Conservation (phyloP, 1,139 yeast genomes). For the Hansenula lynferdii region DNA sequence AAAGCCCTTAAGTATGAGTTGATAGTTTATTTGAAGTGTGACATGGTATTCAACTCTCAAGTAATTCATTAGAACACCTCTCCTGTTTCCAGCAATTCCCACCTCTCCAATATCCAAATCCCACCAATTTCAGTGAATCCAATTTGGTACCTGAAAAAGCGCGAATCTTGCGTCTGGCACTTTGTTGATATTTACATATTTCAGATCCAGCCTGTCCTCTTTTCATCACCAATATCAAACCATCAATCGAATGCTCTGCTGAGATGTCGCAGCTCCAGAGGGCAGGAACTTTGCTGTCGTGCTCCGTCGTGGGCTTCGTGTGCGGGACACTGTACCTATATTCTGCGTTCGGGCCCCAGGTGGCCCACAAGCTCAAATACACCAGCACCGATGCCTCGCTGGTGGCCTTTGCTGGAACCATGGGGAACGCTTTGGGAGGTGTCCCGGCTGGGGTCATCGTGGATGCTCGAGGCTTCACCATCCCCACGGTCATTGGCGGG, state of each 20-base stretch:
- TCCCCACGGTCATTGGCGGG: conserved; percentile 42
- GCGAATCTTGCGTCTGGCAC: no score
- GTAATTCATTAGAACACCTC: no score
- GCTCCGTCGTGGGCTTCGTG: conserved; percentile 45
- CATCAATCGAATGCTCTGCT: neutral
- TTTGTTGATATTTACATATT: no score
- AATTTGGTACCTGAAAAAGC: no score
- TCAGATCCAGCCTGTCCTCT: neutral
- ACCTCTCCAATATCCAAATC: no score
- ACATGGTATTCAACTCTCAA: no score
- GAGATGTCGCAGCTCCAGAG: conserved; percentile 2
- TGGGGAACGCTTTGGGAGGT: conserved; percentile 50
- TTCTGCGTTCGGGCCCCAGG: conserved; percentile 57
- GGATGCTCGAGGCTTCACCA: conserved; percentile 44
- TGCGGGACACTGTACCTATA: conserved; percentile 39
- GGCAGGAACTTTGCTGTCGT: conserved; percentile 31
- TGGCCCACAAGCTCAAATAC: conserved; percentile 42
- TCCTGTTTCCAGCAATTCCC: no score
- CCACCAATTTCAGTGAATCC: no score
- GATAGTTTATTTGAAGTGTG: no score
- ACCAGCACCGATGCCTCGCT: conserved; percentile 47
- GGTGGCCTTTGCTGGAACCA: conserved; percentile 48
- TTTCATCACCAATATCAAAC: neutral
- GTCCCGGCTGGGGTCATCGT: conserved; percentile 49
- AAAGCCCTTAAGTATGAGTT: no score